Evolutionary conservation across 148 eudicot species (phyloP).

Genomic region (Polygonum maritimum): DNA sequence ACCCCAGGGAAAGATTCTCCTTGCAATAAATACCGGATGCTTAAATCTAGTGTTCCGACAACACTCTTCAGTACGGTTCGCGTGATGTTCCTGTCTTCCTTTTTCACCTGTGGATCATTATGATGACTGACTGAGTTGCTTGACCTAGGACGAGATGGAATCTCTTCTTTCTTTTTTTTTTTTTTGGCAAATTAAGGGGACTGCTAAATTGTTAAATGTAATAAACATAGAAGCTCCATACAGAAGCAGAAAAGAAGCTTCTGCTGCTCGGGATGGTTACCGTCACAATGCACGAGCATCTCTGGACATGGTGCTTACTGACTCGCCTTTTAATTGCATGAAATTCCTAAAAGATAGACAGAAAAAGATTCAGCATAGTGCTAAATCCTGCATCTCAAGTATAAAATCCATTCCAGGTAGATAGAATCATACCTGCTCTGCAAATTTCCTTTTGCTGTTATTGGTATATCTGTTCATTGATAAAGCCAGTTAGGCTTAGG

Average conservation of each 20-base stretch:
- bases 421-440: slow-evolving; percentile 52
- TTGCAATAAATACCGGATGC: slow-evolving; percentile 44
- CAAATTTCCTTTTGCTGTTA: slow-evolving; percentile 57
- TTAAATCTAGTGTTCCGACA: slow-evolving; percentile 80
- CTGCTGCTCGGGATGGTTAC: slow-evolving; percentile 23
- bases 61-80: slow-evolving; percentile 48
- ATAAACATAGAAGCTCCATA: slow-evolving; percentile 2
- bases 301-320: slow-evolving; percentile 35
- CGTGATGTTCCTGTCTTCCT: slow-evolving; percentile 37
- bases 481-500: background rate
- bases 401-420: background rate
- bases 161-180: background rate
- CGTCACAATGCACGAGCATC: slow-evolving; percentile 47
- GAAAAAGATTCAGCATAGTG: background rate
- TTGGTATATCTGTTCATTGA: slow-evolving; percentile 38
- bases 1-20: slow-evolving; percentile 87
- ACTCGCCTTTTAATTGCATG: slow-evolving; percentile 51
- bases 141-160: background rate
- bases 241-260: background rate
- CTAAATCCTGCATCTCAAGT: background rate
- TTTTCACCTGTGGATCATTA: slow-evolving; percentile 42
- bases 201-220: background rate
- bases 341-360: slow-evolving; percentile 33
- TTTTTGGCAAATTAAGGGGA: background rate
- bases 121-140: background rate